phyloP scores from a whole-genome alignment of 2,329 filamentous ascomycete species.

The Verruconis gallopava region DNA sequence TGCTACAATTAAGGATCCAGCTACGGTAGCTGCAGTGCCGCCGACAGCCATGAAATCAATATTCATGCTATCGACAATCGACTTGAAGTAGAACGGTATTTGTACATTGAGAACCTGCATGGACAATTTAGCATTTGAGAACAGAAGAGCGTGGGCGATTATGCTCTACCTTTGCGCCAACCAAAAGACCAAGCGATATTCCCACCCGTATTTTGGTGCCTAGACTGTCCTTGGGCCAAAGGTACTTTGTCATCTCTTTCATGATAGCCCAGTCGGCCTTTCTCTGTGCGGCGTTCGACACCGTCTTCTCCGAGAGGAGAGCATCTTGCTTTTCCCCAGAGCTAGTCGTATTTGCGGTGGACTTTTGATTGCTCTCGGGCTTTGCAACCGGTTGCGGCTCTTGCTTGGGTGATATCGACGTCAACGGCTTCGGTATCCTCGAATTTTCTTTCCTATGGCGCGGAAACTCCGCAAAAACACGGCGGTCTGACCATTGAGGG shows the following conservation, averaged over 20 bases:
- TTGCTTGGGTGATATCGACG: conserved; percentile 14
- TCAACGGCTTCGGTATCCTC: conserved; percentile 15
- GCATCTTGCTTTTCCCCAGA: conserved; percentile 36
- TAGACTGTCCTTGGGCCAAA: conserved; percentile 82
- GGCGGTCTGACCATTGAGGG: conserved; percentile 9
- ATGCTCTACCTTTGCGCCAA: conserved; percentile 66
- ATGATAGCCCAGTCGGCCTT: conserved; percentile 98
- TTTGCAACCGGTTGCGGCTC: conserved; percentile 21
- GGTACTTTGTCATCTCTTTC: conserved; percentile 89
- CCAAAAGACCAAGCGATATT: conserved; percentile 66
- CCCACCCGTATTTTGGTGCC: conserved; percentile 76
- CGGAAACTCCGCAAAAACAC: conserved; percentile 32
- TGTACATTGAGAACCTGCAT: conserved; percentile 74
- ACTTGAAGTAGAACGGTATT: conserved; percentile 98
- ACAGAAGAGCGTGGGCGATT: conserved; percentile 5
- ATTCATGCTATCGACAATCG: conserved; percentile 95
- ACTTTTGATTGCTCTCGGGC: conserved; percentile 19
- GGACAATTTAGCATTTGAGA: conserved; percentile 12
- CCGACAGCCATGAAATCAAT: conserved; percentile 76
- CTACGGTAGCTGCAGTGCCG: conserved; percentile 80
- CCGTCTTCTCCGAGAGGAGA: conserved; percentile 50
- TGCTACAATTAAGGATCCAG: conserved; percentile 83
- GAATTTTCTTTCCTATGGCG: conserved; percentile 30
- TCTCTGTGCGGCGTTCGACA: conserved; percentile 72
- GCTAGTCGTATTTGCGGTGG: conserved; percentile 16